Evolutionary conservation across 2,329 filamentous ascomycete genomes (phyloP), one percentile per base, ranked within the genome.

Genomic region (Ascochyta rabiei): DNA sequence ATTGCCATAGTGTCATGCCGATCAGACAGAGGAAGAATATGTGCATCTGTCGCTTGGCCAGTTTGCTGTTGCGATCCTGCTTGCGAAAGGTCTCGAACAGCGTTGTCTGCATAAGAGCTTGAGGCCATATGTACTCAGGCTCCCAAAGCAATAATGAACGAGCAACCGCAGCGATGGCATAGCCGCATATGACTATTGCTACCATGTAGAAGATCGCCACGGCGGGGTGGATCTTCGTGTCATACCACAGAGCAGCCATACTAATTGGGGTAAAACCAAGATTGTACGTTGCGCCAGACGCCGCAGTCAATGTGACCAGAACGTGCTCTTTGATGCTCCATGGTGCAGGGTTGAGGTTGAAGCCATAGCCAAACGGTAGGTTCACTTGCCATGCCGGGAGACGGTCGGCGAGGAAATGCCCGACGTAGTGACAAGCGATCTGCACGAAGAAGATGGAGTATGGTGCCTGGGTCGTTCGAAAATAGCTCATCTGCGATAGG

Each of bases 391-490:
- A 80, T 1, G 75, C 70, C 0, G 83, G 83, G 1, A 85, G 70
- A 1, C 80, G 67, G 45, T 78, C 77, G 1, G 82, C 82, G 2
- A 85, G 75, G 71, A 82, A 82, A 28, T 79, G 73, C 1, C 82
- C 83, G 10, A 79, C 76, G 51, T 84, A 84, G 61, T 84, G 83
- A 41, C 78, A 82, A 0, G 82, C 82, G 16, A 85, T 83, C 61
- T 84, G 82, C 28, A 86, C 84, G 57, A 87, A 86, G 67, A 86
- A 86, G 42, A 86, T 79, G 0, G 83, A 84, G 64, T 86, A 87
- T 0, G 81, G 80, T 0, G 82, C 81, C 38, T 79, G 79, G 0
- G 84, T 86, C 1, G 84, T 86, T 39, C 84, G 78, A 62, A 80
- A 86, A 43, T 79, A 76, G 56, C 79, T 80, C 78, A 85, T 81